A percentile compares a stretch with the other conserved stretches of the same genome.
Evolutionary conservation across 768 basidiomycete species (phyloP).

Genomic region (Leucogyrophana mollusca): DNA sequence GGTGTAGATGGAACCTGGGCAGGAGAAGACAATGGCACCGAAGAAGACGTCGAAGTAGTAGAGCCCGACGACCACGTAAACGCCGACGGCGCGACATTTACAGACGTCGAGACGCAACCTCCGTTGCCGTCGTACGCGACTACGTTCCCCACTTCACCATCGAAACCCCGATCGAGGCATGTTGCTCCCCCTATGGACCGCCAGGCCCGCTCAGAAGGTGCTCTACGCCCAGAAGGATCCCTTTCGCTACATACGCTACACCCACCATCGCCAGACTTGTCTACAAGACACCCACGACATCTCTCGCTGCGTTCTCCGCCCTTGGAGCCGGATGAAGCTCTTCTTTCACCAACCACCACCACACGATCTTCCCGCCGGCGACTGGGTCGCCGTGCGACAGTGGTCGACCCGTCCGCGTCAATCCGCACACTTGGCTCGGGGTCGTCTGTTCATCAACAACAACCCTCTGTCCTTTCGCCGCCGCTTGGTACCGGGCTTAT

Average conservation of each 20-base stretch:
- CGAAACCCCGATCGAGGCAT: not conserved
- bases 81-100: not conserved
- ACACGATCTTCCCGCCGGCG: constrained; percentile 2
- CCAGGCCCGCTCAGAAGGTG: constrained; percentile 8
- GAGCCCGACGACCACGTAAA: not conserved
- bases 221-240: not conserved
- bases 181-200: constrained; percentile 13
- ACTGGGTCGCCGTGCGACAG: not conserved
- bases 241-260: constrained; percentile 6
- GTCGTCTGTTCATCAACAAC: constrained; percentile 6
- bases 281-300: not conserved
- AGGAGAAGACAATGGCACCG: constrained; percentile 33
- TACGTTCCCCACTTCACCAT: not conserved
- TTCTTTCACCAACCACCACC: constrained; percentile 2
- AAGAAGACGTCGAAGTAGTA: not conserved
- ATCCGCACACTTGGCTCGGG: not conserved
- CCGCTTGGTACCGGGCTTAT: constrained; percentile 51
- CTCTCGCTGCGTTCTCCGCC: not conserved
- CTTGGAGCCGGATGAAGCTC: not conserved
- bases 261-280: not conserved
- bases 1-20: constrained; percentile 50
- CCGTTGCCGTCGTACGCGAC: constrained; percentile 1
- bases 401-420: constrained; percentile 1
- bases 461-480: constrained; percentile 10
- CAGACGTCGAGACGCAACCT: not conserved